A percentile compares a stretch with the other conserved stretches of the same genome.
Evolutionary conservation across 495 filamentous ascomycete species (phyloP).

Genomic region (Xylaria sp.): DNA sequence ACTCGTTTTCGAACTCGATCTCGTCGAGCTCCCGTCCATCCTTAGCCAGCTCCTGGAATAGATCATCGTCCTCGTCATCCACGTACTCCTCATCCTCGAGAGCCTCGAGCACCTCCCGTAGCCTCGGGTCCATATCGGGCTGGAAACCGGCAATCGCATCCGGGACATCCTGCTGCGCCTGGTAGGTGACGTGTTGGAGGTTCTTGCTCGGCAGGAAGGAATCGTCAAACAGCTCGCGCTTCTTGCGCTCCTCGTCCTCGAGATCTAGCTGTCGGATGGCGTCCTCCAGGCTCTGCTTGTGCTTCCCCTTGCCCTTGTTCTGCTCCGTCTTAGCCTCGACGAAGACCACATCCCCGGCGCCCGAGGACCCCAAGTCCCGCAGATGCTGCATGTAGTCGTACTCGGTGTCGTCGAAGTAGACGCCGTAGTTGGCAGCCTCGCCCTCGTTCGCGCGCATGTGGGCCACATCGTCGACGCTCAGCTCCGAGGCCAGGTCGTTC

Average conservation of each 20-base stretch:
- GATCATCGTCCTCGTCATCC: conserved; percentile 82
- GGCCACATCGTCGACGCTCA: conserved; percentile 63
- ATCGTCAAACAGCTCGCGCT: conserved; percentile 67
- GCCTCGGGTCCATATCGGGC: conserved; percentile 95
- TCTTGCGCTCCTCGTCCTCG: conserved; percentile 53
- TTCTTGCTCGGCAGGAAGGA: conserved; percentile 76
- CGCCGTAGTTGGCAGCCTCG: conserved; percentile 90
- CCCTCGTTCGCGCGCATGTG: conserved; percentile 86
- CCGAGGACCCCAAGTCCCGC: conserved; percentile 70
- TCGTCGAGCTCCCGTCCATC: conserved; percentile 68
- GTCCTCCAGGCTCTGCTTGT: conserved; percentile 74
- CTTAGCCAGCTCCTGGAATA: conserved; percentile 80
- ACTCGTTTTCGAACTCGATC: conserved; percentile 63
- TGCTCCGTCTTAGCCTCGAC: conserved; percentile 73
- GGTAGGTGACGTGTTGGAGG: conserved; percentile 76
- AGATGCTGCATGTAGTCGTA: conserved; percentile 99
- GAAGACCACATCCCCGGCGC: conserved; percentile 69
- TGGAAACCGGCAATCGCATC: conserved; percentile 92
- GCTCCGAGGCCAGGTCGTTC: conserved; percentile 77
- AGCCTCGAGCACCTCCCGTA: conserved; percentile 92
- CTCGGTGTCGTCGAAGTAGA: conserved; percentile 85
- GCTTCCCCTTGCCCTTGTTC: conserved; percentile 72
- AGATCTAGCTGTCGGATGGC: conserved; percentile 73
- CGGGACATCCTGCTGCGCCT: conserved; percentile 91
- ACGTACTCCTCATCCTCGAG: conserved; percentile 97